phyloP scores from a whole-genome alignment of 2,329 filamentous ascomycete genomes.

The Mycosphaerella sp. region DNA sequence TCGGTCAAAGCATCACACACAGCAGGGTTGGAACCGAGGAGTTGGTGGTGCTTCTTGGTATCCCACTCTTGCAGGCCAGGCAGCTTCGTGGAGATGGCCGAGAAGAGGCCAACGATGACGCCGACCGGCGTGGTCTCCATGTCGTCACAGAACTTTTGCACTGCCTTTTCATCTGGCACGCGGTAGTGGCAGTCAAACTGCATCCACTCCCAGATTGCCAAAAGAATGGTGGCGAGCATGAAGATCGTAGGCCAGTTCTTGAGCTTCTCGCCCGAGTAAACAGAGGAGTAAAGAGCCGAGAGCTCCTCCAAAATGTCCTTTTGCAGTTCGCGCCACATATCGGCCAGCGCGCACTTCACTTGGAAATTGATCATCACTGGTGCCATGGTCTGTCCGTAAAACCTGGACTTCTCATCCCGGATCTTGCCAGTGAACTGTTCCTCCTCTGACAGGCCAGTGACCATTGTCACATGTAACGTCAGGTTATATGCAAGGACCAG shows the following conservation, averaged over 20 bases:
- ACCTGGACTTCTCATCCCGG: constrained; percentile 78
- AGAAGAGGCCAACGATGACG: constrained; percentile 93
- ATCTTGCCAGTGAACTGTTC: constrained; percentile 74
- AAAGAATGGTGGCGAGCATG: constrained; percentile 86
- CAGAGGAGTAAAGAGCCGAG: constrained; percentile 87
- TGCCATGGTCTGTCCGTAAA: constrained; percentile 81
- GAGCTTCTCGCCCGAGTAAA: constrained; percentile 93
- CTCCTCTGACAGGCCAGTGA: constrained; percentile 81
- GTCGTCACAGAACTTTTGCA: constrained; percentile 91
- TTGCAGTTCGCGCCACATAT: constrained; percentile 97
- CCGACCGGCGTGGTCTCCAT: constrained; percentile 96
- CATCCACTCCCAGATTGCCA: constrained; percentile 97
- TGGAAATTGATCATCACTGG: constrained; percentile 99
- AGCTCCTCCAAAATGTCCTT: constrained; percentile 95
- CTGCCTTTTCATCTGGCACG: constrained; percentile 72
- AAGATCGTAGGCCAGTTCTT: constrained; percentile 99
- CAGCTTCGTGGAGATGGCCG: constrained; percentile 94
- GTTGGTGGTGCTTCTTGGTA: constrained; percentile 79
- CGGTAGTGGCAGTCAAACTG: constrained; percentile 98
- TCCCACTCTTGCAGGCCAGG: constrained; percentile 93
- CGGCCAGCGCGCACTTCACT: constrained; percentile 93
- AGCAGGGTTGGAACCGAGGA: constrained; percentile 83
- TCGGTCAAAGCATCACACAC: constrained; percentile 96
- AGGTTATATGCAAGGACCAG: constrained; percentile 93
- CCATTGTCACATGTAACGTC: constrained; percentile 88